These are phyloP conservation scores for Coniferiporia weirii DNA, from an alignment of 1,284 basidiomycete species.

Conservation along the genomic window DNA sequence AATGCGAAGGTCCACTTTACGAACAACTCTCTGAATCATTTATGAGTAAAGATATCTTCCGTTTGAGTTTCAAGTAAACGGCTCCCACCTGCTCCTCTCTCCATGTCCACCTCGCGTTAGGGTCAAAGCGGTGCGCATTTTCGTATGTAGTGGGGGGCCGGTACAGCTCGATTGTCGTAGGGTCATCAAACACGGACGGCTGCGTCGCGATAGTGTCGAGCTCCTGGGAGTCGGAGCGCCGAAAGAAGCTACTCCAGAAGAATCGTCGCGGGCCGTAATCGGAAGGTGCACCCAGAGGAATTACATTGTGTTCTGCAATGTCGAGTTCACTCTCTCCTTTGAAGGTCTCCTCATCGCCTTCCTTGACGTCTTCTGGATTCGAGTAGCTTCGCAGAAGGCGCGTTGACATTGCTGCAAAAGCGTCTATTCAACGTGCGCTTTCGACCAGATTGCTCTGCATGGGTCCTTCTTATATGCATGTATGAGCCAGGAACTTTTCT, in stretches of 20 bases:
- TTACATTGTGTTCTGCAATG: conserved; percentile 1
- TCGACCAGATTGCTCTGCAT: not conserved
- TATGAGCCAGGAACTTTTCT: no score
- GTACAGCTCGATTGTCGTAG: conserved; percentile 21
- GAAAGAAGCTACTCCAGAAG: conserved; percentile 25
- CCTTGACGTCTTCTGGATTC: conserved; percentile 24
- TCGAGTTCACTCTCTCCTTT: conserved; percentile 12
- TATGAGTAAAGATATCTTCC: not conserved
- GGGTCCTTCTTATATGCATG: no score
- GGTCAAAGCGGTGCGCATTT: conserved; percentile 30
- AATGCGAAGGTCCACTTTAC: conserved; percentile 30
- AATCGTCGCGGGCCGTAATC: conserved; percentile 21
- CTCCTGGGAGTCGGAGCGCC: conserved; percentile 12
- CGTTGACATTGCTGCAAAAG: not conserved
- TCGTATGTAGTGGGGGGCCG: conserved; percentile 24
- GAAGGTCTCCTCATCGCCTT: conserved; percentile 19
- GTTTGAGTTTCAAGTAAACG: not conserved
- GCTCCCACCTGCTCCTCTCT: conserved; percentile 27
- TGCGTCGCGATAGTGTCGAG: conserved; percentile 30
- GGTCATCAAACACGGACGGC: conserved; percentile 31
- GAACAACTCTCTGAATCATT: conserved; percentile 17
- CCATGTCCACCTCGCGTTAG: conserved; percentile 34
- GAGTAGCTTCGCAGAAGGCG: not conserved
- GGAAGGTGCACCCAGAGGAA: conserved; percentile 29
- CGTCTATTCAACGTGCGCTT: no score